Base-by-base conservation (phyloP, 2,329 filamentous ascomycete species). In the Alternaria dauci region DNA sequence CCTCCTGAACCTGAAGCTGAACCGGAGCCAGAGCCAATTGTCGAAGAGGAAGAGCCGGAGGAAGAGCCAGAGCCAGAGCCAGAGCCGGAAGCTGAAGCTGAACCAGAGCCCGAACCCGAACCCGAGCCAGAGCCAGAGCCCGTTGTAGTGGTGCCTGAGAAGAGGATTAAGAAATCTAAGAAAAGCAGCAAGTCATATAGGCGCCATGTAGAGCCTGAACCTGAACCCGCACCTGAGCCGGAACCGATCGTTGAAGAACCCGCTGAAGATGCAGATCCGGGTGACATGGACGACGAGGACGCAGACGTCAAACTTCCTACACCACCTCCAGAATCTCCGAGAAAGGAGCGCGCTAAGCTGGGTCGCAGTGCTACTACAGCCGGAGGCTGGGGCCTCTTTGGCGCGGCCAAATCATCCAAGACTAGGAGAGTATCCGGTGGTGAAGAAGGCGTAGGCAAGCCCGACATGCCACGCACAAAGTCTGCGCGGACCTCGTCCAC, bases 291-390 rank as follows among this genome's bases (percentile, higher is more conserved):
- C 46, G 61, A 69, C 43, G 68, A 72, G 25, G 73, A 70, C n/a
- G 70, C 65, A n/a, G 65, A 69, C 16, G 61, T 58, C 12, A 77
- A 78, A 57, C 79, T 81, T 34, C 83, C 83, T 9, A 85, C 84
- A 26, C 84, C 85, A 50, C 73, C 71, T 8, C 81, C 82, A 9
- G 84, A 86, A 54, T 61, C 67, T 12, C 69, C 70, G 61, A 87
- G 88, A 79, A 96, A 91, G 75, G 91, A 96, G 65, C 90, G 93
- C 14, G 82, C 90, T 28, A 92, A 90, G 72, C 87, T 93, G 65
- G 91, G 88, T 68, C 91, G 92, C 59, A 89, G 91, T 38, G 85
- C 86, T 59, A 84, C 84, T 36, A 79, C 79, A n/a, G 83, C 44
- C 12, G 58, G 76, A 23, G 94, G 90, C 30, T 95, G 93, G 92